These are phyloP conservation scores for Saprolegnia diclina DNA, from an alignment of 352 stramenopile species.

Conservation along the genomic window DNA sequence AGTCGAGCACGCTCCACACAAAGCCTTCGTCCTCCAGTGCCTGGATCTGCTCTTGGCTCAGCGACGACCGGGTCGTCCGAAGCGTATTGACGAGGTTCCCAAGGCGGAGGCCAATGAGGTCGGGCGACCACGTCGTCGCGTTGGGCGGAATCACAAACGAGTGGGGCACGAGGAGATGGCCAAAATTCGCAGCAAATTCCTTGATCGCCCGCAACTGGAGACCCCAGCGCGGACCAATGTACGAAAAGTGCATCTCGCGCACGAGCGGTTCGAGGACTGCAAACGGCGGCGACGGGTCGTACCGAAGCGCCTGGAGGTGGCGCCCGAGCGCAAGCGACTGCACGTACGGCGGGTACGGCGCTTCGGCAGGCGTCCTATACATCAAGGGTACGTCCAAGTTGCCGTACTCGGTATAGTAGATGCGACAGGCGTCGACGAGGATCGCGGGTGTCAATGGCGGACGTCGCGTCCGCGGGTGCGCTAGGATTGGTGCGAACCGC, in stretches of 20 bases:
- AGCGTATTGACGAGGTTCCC: constrained; percentile 9
- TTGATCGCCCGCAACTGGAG: neutral
- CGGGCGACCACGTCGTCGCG: neutral
- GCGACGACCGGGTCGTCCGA: neutral
- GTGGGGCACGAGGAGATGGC: neutral
- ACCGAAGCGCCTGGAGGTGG: neutral
- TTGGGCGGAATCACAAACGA: neutral
- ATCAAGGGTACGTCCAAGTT: neutral
- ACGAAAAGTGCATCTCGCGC: neutral
- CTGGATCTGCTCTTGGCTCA: neutral
- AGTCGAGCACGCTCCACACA: neutral
- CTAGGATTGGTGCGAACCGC: no score
- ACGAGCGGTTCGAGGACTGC: neutral
- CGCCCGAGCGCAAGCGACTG: neutral
- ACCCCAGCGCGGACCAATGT: neutral
- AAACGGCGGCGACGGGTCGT: neutral
- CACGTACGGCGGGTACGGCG: neutral
- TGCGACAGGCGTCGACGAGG: neutral
- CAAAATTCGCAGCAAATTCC: neutral
- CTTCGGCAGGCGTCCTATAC: neutral
- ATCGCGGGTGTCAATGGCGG: neutral
- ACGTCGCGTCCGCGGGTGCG: no score
- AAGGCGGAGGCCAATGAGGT: neutral
- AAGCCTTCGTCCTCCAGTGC: neutral
- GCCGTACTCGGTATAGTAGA: neutral